These are phyloP conservation scores for Sambucus nigra DNA, from an alignment of 129 eudicot genomes.

Conservation along the genomic window DNA sequence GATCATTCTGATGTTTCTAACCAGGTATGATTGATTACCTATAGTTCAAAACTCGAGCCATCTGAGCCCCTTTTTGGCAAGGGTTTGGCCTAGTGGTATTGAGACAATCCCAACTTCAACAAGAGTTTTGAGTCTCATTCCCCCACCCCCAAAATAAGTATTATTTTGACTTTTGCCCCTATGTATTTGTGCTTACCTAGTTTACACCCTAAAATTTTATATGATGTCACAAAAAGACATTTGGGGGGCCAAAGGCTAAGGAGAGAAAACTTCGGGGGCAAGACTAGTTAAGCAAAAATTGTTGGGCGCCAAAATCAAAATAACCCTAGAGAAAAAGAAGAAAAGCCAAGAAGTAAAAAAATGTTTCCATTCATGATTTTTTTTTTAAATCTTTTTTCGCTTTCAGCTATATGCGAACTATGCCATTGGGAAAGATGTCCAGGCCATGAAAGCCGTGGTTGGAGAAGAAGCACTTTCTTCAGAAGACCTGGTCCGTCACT, in stretches of 20 bases:
- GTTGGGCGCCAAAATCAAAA: too few species aligned
- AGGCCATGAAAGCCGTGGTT: constrained; percentile 98
- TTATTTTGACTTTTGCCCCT: neutral
- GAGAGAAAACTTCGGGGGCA: too few species aligned
- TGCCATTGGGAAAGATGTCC: constrained; percentile 98
- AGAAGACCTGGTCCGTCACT: constrained; percentile 69
- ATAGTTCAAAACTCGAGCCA: neutral
- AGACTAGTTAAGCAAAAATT: too few species aligned
- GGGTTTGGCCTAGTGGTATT: neutral
- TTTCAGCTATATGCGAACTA: constrained; percentile 83
- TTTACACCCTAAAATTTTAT: too few species aligned
- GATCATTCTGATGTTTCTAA: constrained; percentile 97
- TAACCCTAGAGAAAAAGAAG: too few species aligned
- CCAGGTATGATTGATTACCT: constrained; percentile 39
- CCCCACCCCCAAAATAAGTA: neutral
- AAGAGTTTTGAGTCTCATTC: neutral
- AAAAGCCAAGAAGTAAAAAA: too few species aligned
- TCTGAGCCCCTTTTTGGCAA: neutral
- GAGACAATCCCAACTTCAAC: too few species aligned
- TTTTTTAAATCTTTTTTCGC: neutral
- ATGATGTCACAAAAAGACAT: too few species aligned
- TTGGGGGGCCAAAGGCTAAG: too few species aligned
- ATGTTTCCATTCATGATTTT: neutral
- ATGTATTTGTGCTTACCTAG: too few species aligned
- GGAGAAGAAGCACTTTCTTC: constrained; percentile 99